Percentiles rank a stretch among this genome's conserved stretches.
Conservation (phyloP, 225 moss, liverwort and hornwort species). For the Pseudoscleropodium purum region DNA sequence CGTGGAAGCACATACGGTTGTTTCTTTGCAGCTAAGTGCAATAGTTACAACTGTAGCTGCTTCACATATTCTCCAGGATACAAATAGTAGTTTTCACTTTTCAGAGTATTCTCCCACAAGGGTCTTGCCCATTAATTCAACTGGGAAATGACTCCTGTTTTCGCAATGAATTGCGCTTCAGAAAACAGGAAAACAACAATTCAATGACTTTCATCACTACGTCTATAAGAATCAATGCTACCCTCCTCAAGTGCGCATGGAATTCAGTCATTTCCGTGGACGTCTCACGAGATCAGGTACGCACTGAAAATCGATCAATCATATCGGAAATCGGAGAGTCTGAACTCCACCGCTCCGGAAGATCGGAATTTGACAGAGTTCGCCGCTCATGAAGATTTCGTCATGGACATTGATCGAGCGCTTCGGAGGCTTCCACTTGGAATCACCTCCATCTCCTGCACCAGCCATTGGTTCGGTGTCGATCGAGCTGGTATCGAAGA, state of each 20-base stretch:
- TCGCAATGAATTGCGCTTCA: neutral
- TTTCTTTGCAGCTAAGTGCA: neutral
- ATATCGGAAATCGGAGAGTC: neutral
- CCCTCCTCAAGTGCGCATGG: neutral
- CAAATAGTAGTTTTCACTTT: neutral
- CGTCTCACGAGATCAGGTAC: neutral
- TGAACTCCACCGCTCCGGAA: neutral
- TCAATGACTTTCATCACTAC: neutral
- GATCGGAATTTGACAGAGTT: neutral
- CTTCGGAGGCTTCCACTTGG: conserved; percentile 29
- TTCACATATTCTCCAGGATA: neutral
- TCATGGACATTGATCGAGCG: neutral
- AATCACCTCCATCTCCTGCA: conserved; percentile 22
- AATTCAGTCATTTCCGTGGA: neutral
- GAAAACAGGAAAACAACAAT: neutral
- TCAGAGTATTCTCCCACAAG: neutral
- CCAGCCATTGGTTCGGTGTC: neutral
- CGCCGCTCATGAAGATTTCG: neutral
- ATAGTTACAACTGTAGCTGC: neutral
- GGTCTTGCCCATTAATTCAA: neutral
- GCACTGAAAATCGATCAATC: neutral
- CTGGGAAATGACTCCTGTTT: neutral
- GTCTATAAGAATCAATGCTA: no score
- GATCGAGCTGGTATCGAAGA: no score
- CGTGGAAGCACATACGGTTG: neutral